Evolutionary conservation across 2,329 filamentous ascomycete species (phyloP).

Genomic region (Rhynchosporium graminicola): DNA sequence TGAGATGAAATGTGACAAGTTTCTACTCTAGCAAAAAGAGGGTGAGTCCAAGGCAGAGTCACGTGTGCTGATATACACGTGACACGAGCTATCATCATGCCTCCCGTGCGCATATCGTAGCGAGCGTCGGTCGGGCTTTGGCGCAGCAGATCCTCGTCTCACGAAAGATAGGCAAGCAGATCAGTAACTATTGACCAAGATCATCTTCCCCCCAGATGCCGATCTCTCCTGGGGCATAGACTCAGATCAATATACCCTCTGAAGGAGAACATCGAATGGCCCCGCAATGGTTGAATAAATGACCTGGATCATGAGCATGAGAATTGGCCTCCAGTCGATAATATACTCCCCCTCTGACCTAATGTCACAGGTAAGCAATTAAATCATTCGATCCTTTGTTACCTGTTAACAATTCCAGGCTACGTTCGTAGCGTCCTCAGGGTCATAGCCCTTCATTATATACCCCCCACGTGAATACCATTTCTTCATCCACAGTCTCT

Average conservation of each 20-base stretch:
- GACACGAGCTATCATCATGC: too few species aligned
- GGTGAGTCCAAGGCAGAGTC: neutral
- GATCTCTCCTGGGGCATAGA: too few species aligned
- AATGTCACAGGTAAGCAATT: neutral
- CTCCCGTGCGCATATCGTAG: too few species aligned
- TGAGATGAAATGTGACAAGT: neutral
- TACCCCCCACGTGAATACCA: neutral
- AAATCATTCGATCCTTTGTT: neutral
- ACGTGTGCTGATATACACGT: neutral
- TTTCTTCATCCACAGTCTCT: neutral
- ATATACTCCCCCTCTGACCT: neutral
- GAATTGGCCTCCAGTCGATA: neutral
- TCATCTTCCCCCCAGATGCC: too few species aligned
- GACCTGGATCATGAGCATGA: neutral
- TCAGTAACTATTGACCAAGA: too few species aligned
- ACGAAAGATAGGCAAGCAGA: too few species aligned
- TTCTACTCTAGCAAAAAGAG: neutral
- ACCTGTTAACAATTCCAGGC: neutral
- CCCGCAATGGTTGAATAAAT: neutral
- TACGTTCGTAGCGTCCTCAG: neutral
- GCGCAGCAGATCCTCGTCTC: too few species aligned
- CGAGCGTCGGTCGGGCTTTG: too few species aligned
- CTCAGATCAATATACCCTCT: too few species aligned
- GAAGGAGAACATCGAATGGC: neutral
- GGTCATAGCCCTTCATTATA: neutral